phyloP scores from a whole-genome alignment of 768 basidiomycete species.

The Suillus brevipes region DNA sequence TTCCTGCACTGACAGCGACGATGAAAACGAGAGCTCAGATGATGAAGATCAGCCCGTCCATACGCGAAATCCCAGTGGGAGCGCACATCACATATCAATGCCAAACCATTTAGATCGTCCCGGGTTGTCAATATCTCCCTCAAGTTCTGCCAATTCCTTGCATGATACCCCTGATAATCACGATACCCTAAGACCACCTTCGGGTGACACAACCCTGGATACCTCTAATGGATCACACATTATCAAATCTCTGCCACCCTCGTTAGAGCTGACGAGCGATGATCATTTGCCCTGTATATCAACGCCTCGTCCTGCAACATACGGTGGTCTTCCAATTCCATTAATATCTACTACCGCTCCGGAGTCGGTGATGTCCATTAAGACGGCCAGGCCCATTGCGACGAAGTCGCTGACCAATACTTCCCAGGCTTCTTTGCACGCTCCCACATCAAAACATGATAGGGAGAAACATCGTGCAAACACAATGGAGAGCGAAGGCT shows the following conservation, averaged over 20 bases:
- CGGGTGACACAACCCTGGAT: conserved; percentile 20
- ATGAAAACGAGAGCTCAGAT: conserved; percentile 23
- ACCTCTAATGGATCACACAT: conserved; percentile 20
- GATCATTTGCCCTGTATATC: conserved; percentile 22
- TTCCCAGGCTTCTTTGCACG: conserved; percentile 30
- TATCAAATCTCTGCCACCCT: conserved; percentile 28
- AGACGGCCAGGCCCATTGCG: conserved; percentile 20
- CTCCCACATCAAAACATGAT: conserved; percentile 27
- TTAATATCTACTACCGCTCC: conserved; percentile 53
- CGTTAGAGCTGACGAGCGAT: conserved; percentile 28
- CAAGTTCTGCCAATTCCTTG: conserved; percentile 41
- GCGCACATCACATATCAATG: neutral
- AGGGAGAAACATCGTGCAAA: conserved; percentile 25
- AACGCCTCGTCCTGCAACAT: conserved; percentile 26
- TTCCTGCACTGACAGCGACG: conserved; percentile 36
- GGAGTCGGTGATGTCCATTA: conserved; percentile 34
- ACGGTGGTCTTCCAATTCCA: conserved; percentile 50
- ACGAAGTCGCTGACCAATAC: conserved; percentile 12
- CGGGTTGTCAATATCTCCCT: conserved; percentile 17
- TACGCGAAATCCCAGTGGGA: neutral
- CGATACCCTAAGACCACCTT: conserved; percentile 25
- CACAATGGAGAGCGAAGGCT: conserved; percentile 32
- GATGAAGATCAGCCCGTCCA: neutral
- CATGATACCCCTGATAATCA: conserved; percentile 27
- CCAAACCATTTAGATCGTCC: neutral